Percentiles rank a stretch among this genome's conserved stretches.
phyloP scores from a whole-genome alignment of 805 yeast genomes.

The Lachancea fermentati region DNA sequence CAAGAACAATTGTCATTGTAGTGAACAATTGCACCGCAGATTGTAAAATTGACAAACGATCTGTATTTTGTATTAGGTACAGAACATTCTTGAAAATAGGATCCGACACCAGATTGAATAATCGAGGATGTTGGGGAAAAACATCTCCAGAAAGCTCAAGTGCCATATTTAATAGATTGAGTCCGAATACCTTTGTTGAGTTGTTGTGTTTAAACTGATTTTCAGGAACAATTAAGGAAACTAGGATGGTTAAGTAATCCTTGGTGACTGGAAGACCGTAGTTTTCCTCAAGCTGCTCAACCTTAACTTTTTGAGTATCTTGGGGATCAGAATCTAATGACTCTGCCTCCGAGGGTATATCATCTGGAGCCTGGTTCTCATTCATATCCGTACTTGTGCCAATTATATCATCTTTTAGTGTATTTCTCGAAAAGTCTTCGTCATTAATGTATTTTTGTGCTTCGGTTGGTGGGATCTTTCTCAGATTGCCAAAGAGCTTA shows the following conservation, averaged over 20 bases:
- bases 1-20: conserved; percentile 62
- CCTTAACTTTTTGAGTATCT: neutral
- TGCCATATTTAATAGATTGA: conserved; percentile 68
- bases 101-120: conserved; percentile 66
- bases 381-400: conserved; percentile 47
- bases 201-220: conserved; percentile 84
- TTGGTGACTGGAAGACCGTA: conserved; percentile 72
- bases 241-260: conserved; percentile 68
- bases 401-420: conserved; percentile 48
- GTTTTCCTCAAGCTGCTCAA: conserved; percentile 31
- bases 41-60: conserved; percentile 66
- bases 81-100: conserved; percentile 81
- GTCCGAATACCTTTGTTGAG: conserved; percentile 75
- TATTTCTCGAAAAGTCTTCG: conserved; percentile 42
- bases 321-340: conserved; percentile 5
- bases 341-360: neutral
- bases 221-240: conserved; percentile 76
- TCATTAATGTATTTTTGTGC: conserved; percentile 39
- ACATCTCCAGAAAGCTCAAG: conserved; percentile 73
- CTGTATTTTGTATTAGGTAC: conserved; percentile 66
- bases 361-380: conserved; percentile 5
- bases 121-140: conserved; percentile 54
- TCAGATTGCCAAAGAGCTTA: conserved; percentile 57
- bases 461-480: conserved; percentile 44
- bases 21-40: conserved; percentile 72